phyloP scores from a whole-genome alignment of 2,329 filamentous ascomycete species.

The Diplodia intermedia region DNA sequence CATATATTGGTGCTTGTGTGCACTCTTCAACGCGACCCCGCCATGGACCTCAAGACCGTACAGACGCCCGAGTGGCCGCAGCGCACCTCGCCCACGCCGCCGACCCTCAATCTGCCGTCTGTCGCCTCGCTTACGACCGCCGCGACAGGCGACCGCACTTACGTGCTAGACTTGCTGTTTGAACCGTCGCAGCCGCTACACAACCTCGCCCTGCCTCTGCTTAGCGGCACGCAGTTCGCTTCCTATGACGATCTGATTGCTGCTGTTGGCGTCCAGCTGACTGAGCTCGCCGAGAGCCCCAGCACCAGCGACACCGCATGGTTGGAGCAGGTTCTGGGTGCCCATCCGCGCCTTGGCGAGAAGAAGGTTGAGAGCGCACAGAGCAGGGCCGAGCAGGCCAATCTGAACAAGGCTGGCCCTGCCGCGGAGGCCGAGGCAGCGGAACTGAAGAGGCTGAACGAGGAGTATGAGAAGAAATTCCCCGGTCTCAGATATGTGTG shows the following conservation, averaged over 20 bases:
- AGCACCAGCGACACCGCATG: conserved; percentile 58
- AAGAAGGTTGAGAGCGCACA: conserved; percentile 82
- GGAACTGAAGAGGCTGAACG: conserved; percentile 69
- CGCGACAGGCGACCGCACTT: conserved; percentile 61
- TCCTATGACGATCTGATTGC: conserved; percentile 75
- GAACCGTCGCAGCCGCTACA: conserved; percentile 81
- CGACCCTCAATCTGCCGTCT: conserved; percentile 59
- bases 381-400: conserved; percentile 81
- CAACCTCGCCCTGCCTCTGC: conserved; percentile 70
- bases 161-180: conserved; percentile 78
- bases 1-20: conserved; percentile 5
- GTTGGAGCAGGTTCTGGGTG: conserved; percentile 75
- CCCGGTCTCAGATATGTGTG: conserved; percentile 83
- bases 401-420: conserved; percentile 61
- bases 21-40: not conserved
- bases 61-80: conserved; percentile 35
- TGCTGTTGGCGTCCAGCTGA: conserved; percentile 68
- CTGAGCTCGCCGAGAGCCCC: conserved; percentile 43
- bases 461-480: conserved; percentile 79
- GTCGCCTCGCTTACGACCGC: conserved; percentile 64
- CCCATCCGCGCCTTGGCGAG: conserved; percentile 83
- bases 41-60: conserved; percentile 37
- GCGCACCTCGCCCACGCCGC: conserved; percentile 23
- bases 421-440: conserved; percentile 60
- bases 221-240: conserved; percentile 65